Evolutionary conservation across 75 land plant species (phyloP).

Genomic region (Cryptomeria japonica): DNA sequence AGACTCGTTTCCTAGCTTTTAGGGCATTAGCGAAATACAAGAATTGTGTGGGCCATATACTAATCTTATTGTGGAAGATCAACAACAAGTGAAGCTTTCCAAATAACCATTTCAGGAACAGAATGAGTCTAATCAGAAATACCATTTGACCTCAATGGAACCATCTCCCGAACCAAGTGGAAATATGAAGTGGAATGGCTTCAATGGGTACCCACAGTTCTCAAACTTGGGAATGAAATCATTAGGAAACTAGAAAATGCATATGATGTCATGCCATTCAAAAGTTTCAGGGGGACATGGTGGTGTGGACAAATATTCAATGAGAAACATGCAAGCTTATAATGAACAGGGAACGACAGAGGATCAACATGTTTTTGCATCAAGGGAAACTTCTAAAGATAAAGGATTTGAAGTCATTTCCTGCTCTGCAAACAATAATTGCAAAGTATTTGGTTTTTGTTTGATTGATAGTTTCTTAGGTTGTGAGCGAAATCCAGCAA

Average conservation of each 20-base stretch:
- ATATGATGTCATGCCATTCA: no score
- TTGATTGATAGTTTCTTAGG: constrained; percentile 18
- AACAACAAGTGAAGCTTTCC: background rate
- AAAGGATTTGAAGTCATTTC: constrained; percentile 18
- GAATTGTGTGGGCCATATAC: constrained; percentile 9
- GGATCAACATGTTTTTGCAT: constrained; percentile 15
- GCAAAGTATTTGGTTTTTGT: constrained; percentile 69
- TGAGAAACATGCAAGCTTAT: constrained; percentile 8
- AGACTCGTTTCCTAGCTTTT: constrained; percentile 49
- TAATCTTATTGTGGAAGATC: constrained; percentile 3
- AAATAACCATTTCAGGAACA: constrained; percentile 23
- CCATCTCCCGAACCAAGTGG: constrained; percentile 20
- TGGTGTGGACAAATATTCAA: background rate
- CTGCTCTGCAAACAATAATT: constrained; percentile 32
- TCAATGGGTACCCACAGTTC: constrained; percentile 18
- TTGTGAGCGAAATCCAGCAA: constrained; percentile 12
- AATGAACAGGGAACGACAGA: constrained; percentile 16
- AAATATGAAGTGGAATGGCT: constrained; percentile 23
- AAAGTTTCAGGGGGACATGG: background rate
- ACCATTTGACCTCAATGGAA: constrained; percentile 16
- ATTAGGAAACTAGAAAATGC: constrained; percentile 44
- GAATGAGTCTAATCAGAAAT: constrained; percentile 29
- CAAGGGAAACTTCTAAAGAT: background rate
- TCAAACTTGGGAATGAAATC: constrained; percentile 23
- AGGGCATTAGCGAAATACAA: constrained; percentile 13